Evolutionary conservation across 2,329 filamentous ascomycete species (phyloP).

Genomic region (Cladosporium sp.): DNA sequence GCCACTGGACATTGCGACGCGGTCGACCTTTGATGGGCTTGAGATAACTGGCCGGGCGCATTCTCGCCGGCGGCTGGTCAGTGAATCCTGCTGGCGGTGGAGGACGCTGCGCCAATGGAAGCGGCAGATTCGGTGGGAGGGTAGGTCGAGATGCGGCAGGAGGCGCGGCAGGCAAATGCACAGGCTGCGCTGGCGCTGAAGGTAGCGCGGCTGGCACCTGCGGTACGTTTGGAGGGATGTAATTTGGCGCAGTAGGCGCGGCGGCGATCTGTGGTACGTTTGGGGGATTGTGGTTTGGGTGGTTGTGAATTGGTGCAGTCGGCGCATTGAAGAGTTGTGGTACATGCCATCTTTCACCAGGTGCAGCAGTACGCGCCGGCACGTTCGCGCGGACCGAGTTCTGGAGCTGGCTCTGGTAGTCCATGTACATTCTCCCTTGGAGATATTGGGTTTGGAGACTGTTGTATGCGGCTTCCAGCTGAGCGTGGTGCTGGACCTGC

Average conservation of each 20-base stretch:
- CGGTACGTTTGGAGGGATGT: background rate
- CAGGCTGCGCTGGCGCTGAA: background rate
- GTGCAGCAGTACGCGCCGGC: background rate
- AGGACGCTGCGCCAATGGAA: background rate
- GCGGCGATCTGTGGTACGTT: background rate
- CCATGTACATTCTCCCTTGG: background rate
- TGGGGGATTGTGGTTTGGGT: too few species aligned
- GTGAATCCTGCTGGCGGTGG: background rate
- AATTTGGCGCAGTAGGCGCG: background rate
- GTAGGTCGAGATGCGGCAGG: background rate
- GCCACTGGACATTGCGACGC: slow-evolving; percentile 20
- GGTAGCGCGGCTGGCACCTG: background rate
- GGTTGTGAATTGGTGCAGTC: too few species aligned
- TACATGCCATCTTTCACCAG: background rate
- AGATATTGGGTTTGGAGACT: background rate
- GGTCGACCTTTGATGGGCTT: background rate
- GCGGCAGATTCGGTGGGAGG: background rate
- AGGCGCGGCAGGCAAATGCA: background rate
- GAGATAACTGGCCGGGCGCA: background rate
- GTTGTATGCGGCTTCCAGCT: background rate
- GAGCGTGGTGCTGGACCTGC: background rate
- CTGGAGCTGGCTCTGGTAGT: background rate
- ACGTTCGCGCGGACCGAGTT: background rate
- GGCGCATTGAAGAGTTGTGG: background rate
- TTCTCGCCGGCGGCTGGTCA: slow-evolving; percentile 3